Evolutionary conservation across 2,329 filamentous ascomycete species (phyloP).

Genomic region (Blastomyces gilchristii): DNA sequence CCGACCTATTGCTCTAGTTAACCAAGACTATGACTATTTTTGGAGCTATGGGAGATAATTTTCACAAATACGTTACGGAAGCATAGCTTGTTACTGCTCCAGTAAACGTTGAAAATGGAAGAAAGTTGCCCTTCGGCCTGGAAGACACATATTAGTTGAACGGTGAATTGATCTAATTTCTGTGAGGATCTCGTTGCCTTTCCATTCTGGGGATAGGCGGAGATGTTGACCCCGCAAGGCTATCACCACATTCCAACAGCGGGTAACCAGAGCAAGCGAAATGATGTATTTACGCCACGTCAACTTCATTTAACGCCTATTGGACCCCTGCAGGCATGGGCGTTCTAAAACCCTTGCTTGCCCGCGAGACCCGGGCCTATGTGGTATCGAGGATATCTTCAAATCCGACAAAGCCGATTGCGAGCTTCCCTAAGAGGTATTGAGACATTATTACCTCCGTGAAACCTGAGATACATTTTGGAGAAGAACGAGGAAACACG

Average conservation of each 20-base stretch:
- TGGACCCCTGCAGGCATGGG: neutral
- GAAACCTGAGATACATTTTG: constrained; percentile 13
- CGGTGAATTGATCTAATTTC: constrained; percentile 15
- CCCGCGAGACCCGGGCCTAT: neutral
- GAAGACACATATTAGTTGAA: constrained; percentile 8
- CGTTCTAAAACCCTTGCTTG: neutral
- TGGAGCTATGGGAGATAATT: constrained; percentile 37
- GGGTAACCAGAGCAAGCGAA: neutral
- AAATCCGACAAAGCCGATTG: constrained; percentile 36
- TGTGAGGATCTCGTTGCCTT: constrained; percentile 38
- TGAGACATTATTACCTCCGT: constrained; percentile 5
- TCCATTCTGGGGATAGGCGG: constrained; percentile 54
- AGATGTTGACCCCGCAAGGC: constrained; percentile 46
- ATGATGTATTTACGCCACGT: neutral
- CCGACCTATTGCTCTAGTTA: neutral
- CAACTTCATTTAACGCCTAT: neutral
- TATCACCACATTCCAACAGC: constrained; percentile 5
- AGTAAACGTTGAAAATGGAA: constrained; percentile 23
- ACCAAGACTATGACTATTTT: neutral
- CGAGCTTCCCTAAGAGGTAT: constrained; percentile 12
- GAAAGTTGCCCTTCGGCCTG: constrained; percentile 12
- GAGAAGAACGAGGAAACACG: neutral
- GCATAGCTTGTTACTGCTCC: constrained; percentile 41
- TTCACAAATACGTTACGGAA: constrained; percentile 41
- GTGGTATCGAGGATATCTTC: constrained; percentile 27